Evolutionary conservation across 371 early-diverging fungal genomes (phyloP).

Genomic region (Capillidium rhysosporum): DNA sequence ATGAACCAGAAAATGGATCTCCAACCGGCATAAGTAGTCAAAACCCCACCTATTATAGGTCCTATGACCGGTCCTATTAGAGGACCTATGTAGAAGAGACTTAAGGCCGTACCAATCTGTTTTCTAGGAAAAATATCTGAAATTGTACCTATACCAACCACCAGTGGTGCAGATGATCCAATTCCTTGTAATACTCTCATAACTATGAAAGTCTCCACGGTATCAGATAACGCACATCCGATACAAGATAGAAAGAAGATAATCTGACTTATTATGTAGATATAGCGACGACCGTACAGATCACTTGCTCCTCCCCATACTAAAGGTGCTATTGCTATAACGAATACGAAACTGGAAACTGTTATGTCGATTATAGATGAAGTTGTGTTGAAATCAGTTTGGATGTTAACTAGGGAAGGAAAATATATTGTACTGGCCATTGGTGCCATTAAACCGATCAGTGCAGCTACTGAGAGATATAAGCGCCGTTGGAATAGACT

Average conservation of each 20-base stretch:
- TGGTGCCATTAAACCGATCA: neutral
- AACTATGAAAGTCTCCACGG: constrained; percentile 25
- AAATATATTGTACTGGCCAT: constrained; percentile 13
- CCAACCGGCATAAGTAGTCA: constrained; percentile 34
- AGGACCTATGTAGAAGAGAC: constrained; percentile 31
- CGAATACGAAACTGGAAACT: constrained; percentile 27
- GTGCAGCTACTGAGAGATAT: no score
- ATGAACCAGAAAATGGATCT: constrained; percentile 38
- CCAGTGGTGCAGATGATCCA: constrained; percentile 45
- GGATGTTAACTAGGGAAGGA: constrained; percentile 25
- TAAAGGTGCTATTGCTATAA: constrained; percentile 34
- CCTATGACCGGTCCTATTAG: constrained; percentile 29
- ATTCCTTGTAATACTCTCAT: constrained; percentile 43
- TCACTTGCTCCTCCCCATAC: constrained; percentile 54
- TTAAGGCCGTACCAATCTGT: constrained; percentile 29
- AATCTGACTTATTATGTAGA: constrained; percentile 31
- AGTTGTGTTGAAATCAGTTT: constrained; percentile 22
- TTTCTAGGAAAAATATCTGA: constrained; percentile 21
- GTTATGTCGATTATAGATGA: constrained; percentile 26
- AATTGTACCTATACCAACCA: constrained; percentile 51
- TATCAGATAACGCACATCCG: constrained; percentile 33
- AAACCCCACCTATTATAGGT: constrained; percentile 22
- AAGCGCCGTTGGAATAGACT: no score
- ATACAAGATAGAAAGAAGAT: constrained; percentile 32
- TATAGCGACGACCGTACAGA: constrained; percentile 32